These are phyloP conservation scores for Protomyces lactucae-debilis DNA, from an alignment of 1,139 yeast species.

Conservation along the genomic window DNA sequence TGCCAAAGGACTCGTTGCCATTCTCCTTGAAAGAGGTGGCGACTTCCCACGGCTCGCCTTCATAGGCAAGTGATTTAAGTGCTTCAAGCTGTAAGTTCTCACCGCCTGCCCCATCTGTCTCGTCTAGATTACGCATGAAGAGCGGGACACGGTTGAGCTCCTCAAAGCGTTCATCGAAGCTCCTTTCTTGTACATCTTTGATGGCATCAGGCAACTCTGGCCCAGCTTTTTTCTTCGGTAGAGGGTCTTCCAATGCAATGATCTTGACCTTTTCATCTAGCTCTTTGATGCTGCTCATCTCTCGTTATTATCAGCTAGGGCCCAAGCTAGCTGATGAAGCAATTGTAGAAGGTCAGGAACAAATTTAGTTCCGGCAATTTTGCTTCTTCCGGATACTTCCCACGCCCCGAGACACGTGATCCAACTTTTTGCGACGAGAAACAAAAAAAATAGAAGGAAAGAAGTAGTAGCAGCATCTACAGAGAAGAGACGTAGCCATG, in stretches of 20 bases:
- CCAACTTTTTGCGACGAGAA: background rate
- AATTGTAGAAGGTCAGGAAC: too few relatives aligned
- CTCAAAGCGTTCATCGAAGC: slow-evolving; percentile 60
- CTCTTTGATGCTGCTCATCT: slow-evolving; percentile 6
- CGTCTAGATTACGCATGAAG: slow-evolving; percentile 86
- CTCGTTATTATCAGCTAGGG: too few relatives aligned
- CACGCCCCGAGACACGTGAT: background rate
- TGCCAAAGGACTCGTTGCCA: slow-evolving; percentile 80
- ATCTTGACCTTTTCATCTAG: slow-evolving; percentile 16
- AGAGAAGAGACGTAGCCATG: background rate
- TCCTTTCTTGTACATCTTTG: slow-evolving; percentile 7
- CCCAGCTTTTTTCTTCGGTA: background rate
- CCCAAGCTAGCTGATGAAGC: too few relatives aligned
- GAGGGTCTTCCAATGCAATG: slow-evolving; percentile 9
- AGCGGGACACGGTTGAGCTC: slow-evolving; percentile 85
- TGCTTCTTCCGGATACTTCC: background rate
- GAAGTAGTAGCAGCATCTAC: background rate
- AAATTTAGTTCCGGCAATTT: too few relatives aligned
- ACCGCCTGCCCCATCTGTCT: slow-evolving; percentile 71
- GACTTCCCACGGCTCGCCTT: slow-evolving; percentile 89
- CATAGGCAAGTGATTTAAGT: slow-evolving; percentile 82
- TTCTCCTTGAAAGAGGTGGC: slow-evolving; percentile 87
- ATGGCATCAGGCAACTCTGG: slow-evolving; percentile 21
- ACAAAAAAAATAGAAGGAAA: background rate
- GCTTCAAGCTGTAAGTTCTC: slow-evolving; percentile 78